Evolutionary conservation across 78 protist species (phyloP), one percentile per base, ranked within the genome.

Genomic region (Dictyostelium citrinum): DNA sequence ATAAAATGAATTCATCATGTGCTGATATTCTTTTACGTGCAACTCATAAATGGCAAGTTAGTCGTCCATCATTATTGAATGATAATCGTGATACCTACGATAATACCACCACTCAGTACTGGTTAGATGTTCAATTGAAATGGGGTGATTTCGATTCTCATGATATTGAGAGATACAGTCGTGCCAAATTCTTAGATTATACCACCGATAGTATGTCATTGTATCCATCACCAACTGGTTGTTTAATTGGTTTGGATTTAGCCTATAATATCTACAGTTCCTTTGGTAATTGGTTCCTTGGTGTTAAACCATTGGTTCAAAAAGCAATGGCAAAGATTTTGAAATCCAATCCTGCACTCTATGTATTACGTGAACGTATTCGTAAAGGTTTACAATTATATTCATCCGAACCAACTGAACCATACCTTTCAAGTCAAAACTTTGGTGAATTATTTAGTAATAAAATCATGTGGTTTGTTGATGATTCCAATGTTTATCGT

Each of bases 101-200:
- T 90, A 74, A 91, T 11, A 84, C 97, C 70, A 91, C 98, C 43
- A 97, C 91, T 14, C 98, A 98, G 93, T 99, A 96, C 95, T 99
- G 99, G 99, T 22, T 99, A 51, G 99, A 99, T 81, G 99, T 99
- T 58, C 99, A 99, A 96, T 96, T 99, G 49, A 97, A 99, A 58
- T 95, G 97, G 97, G 97, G 97, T 51, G 98, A 97, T 68, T 97
- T 76, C 46, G 98, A 97, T 51, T 49, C 82, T 16, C 97, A 95
- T 17, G 97, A 95, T 58, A 90, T 95, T 29, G 97, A 98, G 46
- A 81, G 99, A 29, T 99, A 99, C 97, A 90, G 98, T 46, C 97
- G 99, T 11, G 98, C 99, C 43, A 98, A 99, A 97, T 99, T 98
- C 97, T 96, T 98, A 77, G 99, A 99, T 90, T 99, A 99, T 98